These are phyloP conservation scores for Colletotrichum sansevieriae DNA, from an alignment of 2,329 filamentous ascomycete species.

Conservation along the genomic window DNA sequence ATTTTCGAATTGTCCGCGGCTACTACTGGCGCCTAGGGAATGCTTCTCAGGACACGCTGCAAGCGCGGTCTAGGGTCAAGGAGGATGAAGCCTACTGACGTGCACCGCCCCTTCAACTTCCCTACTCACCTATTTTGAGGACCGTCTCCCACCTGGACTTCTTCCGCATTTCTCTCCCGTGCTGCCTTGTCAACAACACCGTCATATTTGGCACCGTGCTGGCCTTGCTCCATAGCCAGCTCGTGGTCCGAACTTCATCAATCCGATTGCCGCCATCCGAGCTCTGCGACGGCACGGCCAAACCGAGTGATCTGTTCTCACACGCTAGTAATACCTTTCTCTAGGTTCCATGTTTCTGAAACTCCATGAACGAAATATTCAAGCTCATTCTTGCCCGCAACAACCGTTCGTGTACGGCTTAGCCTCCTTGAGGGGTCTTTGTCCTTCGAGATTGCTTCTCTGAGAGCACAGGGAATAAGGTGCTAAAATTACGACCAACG, in stretches of 20 bases:
- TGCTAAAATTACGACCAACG: background rate
- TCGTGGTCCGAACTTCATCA: background rate
- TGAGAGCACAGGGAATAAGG: no score
- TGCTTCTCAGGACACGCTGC: slow-evolving; percentile 4
- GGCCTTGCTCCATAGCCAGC: background rate
- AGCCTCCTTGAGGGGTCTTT: no score
- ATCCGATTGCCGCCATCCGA: background rate
- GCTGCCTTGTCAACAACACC: slow-evolving; percentile 1
- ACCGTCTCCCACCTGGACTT: no score
- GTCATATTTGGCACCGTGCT: background rate
- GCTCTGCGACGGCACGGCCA: background rate
- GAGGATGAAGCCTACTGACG: background rate
- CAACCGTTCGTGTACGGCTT: no score
- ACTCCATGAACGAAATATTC: no score
- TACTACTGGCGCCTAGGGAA: background rate
- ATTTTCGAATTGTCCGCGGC: background rate
- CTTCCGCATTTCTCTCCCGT: background rate
- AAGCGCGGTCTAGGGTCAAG: background rate
- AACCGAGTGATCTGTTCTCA: background rate
- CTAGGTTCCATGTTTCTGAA: no score
- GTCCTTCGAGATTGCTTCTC: no score
- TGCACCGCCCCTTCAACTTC: slow-evolving; percentile 21
- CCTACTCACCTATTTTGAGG: background rate
- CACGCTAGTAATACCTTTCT: no score
- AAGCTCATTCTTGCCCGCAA: no score